Percentiles rank a stretch among this genome's conserved stretches.
Evolutionary conservation across 2,329 filamentous ascomycete species (phyloP).

Genomic region (Amauroascus verrucosus): DNA sequence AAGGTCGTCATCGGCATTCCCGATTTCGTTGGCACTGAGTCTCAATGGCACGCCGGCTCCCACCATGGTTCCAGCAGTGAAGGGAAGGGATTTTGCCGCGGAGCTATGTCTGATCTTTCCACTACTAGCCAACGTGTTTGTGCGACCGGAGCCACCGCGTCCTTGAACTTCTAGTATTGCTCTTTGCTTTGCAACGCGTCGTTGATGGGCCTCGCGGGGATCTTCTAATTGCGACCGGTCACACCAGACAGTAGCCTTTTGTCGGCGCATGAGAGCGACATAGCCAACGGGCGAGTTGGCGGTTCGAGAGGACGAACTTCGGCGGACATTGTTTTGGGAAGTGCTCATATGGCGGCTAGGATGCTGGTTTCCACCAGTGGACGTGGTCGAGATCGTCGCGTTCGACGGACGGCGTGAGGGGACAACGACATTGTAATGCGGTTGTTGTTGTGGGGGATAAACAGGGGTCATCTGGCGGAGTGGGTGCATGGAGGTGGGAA

Average conservation of each 20-base stretch:
- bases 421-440: constrained; percentile 7
- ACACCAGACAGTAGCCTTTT: constrained; percentile 98
- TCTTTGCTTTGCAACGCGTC: constrained; percentile 75
- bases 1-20: constrained; percentile 73
- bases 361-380: constrained; percentile 27
- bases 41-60: constrained; percentile 81
- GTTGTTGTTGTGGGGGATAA: constrained; percentile 11
- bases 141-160: constrained; percentile 44
- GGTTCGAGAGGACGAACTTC: constrained; percentile 74
- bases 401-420: constrained; percentile 30
- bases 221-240: constrained; percentile 90
- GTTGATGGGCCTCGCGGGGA: constrained; percentile 68
- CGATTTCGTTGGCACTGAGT: constrained; percentile 88
- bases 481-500: constrained; percentile 14
- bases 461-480: constrained; percentile 9
- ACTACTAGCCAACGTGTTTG: constrained; percentile 51
- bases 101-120: constrained; percentile 88
- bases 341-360: constrained; percentile 23
- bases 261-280: constrained; percentile 88
- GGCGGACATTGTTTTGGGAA: constrained; percentile 40
- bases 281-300: constrained; percentile 61
- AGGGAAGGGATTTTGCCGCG: constrained; percentile 68
- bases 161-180: constrained; percentile 75
- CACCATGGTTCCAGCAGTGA: constrained; percentile 62
- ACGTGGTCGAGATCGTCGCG: constrained; percentile 34